Conservation (phyloP, 176 grass and related monocot species). For the Pontederia paniculata region DNA sequence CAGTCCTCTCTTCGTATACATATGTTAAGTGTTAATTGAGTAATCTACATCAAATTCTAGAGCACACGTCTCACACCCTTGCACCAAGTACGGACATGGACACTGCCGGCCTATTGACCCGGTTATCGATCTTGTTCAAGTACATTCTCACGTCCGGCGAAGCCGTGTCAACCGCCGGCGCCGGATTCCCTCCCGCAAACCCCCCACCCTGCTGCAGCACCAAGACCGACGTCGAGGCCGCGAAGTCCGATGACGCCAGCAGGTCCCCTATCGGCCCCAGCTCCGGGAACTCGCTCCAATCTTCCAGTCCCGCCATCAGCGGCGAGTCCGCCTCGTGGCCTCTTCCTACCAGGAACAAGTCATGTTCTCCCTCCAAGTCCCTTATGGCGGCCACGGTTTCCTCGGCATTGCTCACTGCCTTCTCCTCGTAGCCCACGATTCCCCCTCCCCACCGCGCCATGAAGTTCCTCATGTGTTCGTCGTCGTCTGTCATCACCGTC, state of each 20-base stretch:
- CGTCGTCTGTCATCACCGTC: constrained; percentile 26
- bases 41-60: too few relatives aligned
- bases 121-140: too few relatives aligned
- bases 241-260: constrained; percentile 55
- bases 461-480: constrained; percentile 45
- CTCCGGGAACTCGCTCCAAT: constrained; percentile 84
- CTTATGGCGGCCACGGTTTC: constrained; percentile 49
- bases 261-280: constrained; percentile 63
- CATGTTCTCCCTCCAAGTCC: constrained; percentile 32
- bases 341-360: constrained; percentile 54
- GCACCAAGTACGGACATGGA: too few relatives aligned
- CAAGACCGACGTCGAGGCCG: constrained; percentile 35
- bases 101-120: too few relatives aligned
- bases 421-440: constrained; percentile 36
- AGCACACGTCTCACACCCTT: too few relatives aligned
- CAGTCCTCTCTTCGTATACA: too few relatives aligned
- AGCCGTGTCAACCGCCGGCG: neutral
- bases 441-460: constrained; percentile 6
- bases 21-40: too few relatives aligned
- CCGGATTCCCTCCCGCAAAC: neutral
- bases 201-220: constrained; percentile 39
- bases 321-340: constrained; percentile 23
- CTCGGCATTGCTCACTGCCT: constrained; percentile 34
- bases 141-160: too few relatives aligned
- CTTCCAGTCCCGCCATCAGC: constrained; percentile 46